Conservation (phyloP, 768 basidiomycete genomes). For the Rubroboletus pulcherrimus region DNA sequence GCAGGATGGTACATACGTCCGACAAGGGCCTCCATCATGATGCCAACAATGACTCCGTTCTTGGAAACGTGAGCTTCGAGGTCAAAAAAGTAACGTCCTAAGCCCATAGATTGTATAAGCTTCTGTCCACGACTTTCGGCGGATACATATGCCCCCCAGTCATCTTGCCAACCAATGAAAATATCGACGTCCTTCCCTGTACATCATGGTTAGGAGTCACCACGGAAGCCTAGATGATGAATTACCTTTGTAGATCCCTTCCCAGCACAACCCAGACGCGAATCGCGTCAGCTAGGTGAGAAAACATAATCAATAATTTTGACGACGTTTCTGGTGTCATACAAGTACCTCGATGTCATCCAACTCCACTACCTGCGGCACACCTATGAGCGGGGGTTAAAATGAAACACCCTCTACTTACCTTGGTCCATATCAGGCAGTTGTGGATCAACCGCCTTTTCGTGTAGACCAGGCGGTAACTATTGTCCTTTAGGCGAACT, state of each 20-base stretch:
- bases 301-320: not conserved
- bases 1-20: constrained; percentile 21
- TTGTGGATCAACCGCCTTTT: constrained; percentile 20
- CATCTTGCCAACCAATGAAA: constrained; percentile 25
- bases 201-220: not conserved
- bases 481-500: constrained; percentile 26
- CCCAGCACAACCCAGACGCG: constrained; percentile 19
- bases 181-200: constrained; percentile 29
- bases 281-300: constrained; percentile 26
- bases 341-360: constrained; percentile 29
- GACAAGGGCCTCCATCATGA: constrained; percentile 29
- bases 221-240: not conserved
- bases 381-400: constrained; percentile 2
- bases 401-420: not conserved
- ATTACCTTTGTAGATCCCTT: constrained; percentile 29
- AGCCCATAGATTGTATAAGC: constrained; percentile 26
- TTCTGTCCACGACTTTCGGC: constrained; percentile 28
- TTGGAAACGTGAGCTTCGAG: constrained; percentile 29
- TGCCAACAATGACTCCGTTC: constrained; percentile 28
- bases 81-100: constrained; percentile 29
- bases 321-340: not conserved
- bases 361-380: constrained; percentile 27
- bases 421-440: constrained; percentile 32
- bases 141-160: constrained; percentile 23
- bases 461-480: constrained; percentile 26